Conservation (phyloP, 1,284 basidiomycete genomes). For the Microbotryum intermedium region DNA sequence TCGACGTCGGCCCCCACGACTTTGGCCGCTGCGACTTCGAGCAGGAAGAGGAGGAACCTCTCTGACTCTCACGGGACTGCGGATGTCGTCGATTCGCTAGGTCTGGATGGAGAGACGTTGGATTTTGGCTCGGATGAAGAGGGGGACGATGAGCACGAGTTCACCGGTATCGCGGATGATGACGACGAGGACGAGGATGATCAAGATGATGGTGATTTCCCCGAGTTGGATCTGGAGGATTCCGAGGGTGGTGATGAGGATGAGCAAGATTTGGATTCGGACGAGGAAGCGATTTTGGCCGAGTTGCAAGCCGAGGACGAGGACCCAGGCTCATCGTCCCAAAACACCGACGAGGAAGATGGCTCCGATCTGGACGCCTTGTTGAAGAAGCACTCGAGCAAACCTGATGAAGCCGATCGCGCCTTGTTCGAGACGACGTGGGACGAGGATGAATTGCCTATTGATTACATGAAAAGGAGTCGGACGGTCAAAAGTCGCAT, state of each 20-base stretch:
- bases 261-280: conserved; percentile 23
- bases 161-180: conserved; percentile 3
- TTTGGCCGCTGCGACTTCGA: no score
- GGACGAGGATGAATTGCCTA: conserved; percentile 32
- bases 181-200: conserved; percentile 1
- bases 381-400: conserved; percentile 35
- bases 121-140: conserved; percentile 22
- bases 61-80: no score
- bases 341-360: conserved; percentile 27
- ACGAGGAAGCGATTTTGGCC: conserved; percentile 40
- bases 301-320: conserved; percentile 41
- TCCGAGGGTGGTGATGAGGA: conserved; percentile 41
- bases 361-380: conserved; percentile 25
- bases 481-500: conserved; percentile 58
- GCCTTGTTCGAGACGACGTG: conserved; percentile 35
- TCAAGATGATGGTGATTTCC: conserved; percentile 41
- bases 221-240: conserved; percentile 43
- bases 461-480: conserved; percentile 39
- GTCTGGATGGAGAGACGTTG: conserved; percentile 10
- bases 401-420: conserved; percentile 39
- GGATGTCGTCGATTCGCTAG: conserved; percentile 1
- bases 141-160: conserved; percentile 7
- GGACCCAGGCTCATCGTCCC: conserved; percentile 35
- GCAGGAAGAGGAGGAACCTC: no score
- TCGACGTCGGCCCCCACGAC: no score